A percentile compares a stretch with the other conserved stretches of the same genome.
Evolutionary conservation across 345 rosid genomes (phyloP).

Genomic region (Geranium rotundifolium): DNA sequence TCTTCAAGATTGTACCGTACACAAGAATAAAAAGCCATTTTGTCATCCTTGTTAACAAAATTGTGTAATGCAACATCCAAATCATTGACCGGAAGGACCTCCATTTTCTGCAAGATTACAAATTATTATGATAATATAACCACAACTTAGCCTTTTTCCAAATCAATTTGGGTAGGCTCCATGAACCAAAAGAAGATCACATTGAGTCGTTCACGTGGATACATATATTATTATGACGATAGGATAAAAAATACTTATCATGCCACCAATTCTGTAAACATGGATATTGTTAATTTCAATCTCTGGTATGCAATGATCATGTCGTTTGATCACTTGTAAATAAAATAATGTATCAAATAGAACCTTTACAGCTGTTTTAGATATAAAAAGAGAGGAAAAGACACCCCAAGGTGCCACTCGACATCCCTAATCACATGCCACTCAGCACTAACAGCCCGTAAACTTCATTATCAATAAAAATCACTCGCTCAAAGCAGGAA

Average conservation of each 20-base stretch:
- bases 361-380: no score
- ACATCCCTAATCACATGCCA: no score
- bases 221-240: neutral
- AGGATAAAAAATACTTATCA: constrained; percentile 2
- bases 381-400: no score
- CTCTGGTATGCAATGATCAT: constrained; percentile 2
- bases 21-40: constrained; percentile 76
- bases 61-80: constrained; percentile 87
- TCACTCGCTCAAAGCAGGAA: neutral
- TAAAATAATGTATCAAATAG: no score
- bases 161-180: no score
- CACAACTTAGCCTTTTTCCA: no score
- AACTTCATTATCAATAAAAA: no score
- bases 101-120: constrained; percentile 76
- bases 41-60: constrained; percentile 97
- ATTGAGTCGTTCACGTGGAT: no score
- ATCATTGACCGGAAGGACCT: constrained; percentile 91
- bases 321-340: neutral
- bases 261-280: constrained; percentile 1
- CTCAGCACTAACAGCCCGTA: no score
- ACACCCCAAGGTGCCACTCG: no score
- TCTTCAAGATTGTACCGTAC: constrained; percentile 84
- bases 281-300: neutral
- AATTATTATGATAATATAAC: constrained; percentile 3
- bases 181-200: no score